These are phyloP conservation scores for Stemphylium lycopersici DNA, from an alignment of 2,329 filamentous ascomycete species.

Conservation along the genomic window DNA sequence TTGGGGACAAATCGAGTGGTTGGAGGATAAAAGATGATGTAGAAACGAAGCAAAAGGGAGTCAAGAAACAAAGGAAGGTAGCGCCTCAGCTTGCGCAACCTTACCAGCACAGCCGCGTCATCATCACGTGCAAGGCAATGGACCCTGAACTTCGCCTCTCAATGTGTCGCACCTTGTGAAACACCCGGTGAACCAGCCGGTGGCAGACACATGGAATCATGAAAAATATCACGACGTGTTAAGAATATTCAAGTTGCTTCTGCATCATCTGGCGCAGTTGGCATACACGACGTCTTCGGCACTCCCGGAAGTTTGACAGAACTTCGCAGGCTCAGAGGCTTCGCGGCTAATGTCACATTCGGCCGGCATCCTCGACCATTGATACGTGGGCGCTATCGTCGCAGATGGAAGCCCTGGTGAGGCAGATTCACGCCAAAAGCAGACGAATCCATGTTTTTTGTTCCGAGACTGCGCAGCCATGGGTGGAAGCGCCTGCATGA, in stretches of 20 bases:
- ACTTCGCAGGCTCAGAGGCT: no score
- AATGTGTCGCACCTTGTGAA: conserved; percentile 17
- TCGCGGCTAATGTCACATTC: no score
- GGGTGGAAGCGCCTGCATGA: no score
- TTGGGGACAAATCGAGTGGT: conserved; percentile 19
- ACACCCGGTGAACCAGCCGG: conserved; percentile 9
- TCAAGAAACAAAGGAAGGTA: conserved; percentile 19
- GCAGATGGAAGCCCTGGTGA: no score
- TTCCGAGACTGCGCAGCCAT: no score
- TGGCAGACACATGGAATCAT: neutral
- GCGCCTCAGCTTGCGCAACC: conserved; percentile 14
- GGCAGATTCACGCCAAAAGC: no score
- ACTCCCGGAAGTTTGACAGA: no score
- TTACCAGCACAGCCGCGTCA: conserved; percentile 15
- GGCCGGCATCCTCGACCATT: no score
- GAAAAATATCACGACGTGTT: neutral
- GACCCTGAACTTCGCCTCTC: conserved; percentile 8
- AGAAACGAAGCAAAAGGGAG: conserved; percentile 20
- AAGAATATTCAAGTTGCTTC: no score
- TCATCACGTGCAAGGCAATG: conserved; percentile 15
- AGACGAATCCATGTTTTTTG: no score
- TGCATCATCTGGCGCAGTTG: neutral
- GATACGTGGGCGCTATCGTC: no score
- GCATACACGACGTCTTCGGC: no score
- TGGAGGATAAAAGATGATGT: conserved; percentile 14